These are phyloP conservation scores for Leccinum proximum DNA, from an alignment of 1,284 basidiomycete species.

Conservation along the genomic window DNA sequence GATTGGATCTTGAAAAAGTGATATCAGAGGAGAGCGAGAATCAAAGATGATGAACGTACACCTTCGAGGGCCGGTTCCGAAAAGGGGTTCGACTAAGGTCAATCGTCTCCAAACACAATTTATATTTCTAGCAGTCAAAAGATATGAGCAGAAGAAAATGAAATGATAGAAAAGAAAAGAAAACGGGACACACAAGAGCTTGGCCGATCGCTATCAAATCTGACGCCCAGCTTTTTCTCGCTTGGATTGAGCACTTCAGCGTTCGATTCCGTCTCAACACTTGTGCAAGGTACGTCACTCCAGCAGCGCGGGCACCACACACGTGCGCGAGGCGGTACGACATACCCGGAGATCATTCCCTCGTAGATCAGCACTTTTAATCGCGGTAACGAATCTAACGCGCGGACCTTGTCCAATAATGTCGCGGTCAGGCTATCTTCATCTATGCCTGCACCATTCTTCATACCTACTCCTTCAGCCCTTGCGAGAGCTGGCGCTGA, in stretches of 20 bases:
- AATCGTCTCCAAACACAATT: slow-evolving; percentile 90
- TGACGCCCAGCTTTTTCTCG: slow-evolving; percentile 91
- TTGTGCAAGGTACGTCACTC: slow-evolving; percentile 90
- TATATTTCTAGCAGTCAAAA: slow-evolving; percentile 76
- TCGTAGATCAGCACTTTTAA: slow-evolving; percentile 87
- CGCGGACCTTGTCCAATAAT: slow-evolving; percentile 75
- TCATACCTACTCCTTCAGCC: slow-evolving; percentile 3
- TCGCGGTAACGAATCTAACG: slow-evolving; percentile 83
- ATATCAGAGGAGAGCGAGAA: slow-evolving; percentile 3
- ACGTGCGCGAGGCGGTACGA: slow-evolving; percentile 9
- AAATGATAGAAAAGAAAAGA: not conserved
- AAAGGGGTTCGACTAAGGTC: slow-evolving; percentile 93
- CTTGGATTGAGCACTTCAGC: slow-evolving; percentile 91
- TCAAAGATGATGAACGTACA: slow-evolving; percentile 41
- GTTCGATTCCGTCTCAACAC: slow-evolving; percentile 89
- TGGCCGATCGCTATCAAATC: slow-evolving; percentile 83
- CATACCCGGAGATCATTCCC: slow-evolving; percentile 88
- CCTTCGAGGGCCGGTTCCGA: slow-evolving; percentile 88
- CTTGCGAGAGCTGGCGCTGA: slow-evolving; percentile 20
- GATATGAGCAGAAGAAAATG: not conserved
- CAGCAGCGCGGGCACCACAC: slow-evolving; percentile 29
- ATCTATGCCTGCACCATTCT: slow-evolving; percentile 23
- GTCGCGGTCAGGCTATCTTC: slow-evolving; percentile 67
- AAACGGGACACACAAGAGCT: slow-evolving; percentile 62
- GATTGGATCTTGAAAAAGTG: slow-evolving; percentile 70